A percentile compares a stretch with the other conserved stretches of the same genome.
Evolutionary conservation across 169 alveolate species (phyloP).

Genomic region (Sarcocystis neurona): DNA sequence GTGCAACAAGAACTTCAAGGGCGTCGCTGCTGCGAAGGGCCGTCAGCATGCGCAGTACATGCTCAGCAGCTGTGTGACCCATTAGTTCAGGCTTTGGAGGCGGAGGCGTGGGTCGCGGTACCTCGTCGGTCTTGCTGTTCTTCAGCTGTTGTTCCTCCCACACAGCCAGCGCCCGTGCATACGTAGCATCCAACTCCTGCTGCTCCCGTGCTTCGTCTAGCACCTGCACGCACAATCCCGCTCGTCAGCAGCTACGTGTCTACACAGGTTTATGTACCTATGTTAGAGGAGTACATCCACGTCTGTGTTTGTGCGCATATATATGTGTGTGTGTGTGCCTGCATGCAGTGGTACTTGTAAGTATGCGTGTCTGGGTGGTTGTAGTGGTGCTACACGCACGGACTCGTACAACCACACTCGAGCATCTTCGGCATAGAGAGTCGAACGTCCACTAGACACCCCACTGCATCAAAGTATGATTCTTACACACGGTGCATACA

Average conservation of each 20-base stretch:
- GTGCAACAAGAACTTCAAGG: conserved; percentile 53
- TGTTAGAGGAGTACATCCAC: no score
- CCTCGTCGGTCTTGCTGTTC: background rate
- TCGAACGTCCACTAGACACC: no score
- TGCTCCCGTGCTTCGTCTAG: conserved; percentile 41
- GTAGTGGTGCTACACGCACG: no score
- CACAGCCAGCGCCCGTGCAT: conserved; percentile 2
- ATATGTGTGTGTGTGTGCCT: no score
- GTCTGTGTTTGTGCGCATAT: background rate
- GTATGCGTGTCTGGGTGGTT: no score
- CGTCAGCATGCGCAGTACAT: conserved; percentile 31
- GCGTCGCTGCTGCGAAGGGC: conserved; percentile 1
- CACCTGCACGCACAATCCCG: no score
- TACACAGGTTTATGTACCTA: background rate
- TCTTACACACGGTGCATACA: no score
- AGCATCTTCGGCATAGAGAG: no score
- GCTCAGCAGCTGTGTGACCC: conserved; percentile 44
- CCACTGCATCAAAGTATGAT: no score
- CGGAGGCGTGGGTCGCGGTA: conserved; percentile 33
- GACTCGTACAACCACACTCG: no score
- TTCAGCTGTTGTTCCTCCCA: conserved; percentile 9
- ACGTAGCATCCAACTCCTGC: conserved; percentile 13
- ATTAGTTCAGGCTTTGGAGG: conserved; percentile 20
- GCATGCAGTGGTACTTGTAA: background rate
- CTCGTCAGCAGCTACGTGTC: no score